Conservation (phyloP, 2,329 filamentous ascomycete species). For the Exophiala sp. region DNA sequence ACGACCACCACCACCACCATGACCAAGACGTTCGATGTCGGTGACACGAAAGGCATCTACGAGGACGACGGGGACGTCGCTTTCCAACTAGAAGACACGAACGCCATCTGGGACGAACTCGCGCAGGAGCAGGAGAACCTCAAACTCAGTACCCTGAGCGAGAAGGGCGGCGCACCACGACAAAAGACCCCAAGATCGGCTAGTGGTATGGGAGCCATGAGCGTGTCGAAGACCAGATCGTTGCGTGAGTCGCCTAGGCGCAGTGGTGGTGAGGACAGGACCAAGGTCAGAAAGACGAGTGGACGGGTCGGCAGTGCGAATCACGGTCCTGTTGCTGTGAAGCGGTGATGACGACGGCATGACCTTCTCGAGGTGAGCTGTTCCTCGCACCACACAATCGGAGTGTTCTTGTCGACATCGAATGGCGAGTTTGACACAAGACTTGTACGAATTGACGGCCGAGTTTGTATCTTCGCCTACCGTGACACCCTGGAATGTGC, state of each 20-base stretch:
- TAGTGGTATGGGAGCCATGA: slow-evolving; percentile 26
- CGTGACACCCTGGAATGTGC: too few species aligned
- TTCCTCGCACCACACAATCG: too few species aligned
- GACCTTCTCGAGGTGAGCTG: not conserved
- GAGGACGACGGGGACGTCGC: slow-evolving; percentile 26
- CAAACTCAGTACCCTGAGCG: slow-evolving; percentile 23
- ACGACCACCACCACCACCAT: slow-evolving; percentile 29
- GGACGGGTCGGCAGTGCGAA: slow-evolving; percentile 43
- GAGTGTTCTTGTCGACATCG: not conserved
- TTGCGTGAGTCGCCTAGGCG: slow-evolving; percentile 26
- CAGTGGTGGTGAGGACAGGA: slow-evolving; percentile 29
- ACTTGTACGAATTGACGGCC: too few species aligned
- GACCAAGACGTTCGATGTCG: slow-evolving; percentile 25
- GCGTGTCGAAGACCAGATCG: slow-evolving; percentile 26
- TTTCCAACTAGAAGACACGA: slow-evolving; percentile 23
- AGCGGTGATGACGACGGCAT: slow-evolving; percentile 14
- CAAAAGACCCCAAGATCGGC: slow-evolving; percentile 23
- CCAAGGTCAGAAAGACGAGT: slow-evolving; percentile 44
- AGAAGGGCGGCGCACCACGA: slow-evolving; percentile 13
- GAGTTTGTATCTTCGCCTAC: too few species aligned
- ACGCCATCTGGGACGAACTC: slow-evolving; percentile 28
- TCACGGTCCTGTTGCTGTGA: slow-evolving; percentile 19
- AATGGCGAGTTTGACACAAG: not conserved
- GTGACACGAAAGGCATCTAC: slow-evolving; percentile 27
- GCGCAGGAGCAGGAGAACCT: slow-evolving; percentile 29